phyloP scores from a whole-genome alignment of 306 rosid species.

The Sindora glabra region DNA sequence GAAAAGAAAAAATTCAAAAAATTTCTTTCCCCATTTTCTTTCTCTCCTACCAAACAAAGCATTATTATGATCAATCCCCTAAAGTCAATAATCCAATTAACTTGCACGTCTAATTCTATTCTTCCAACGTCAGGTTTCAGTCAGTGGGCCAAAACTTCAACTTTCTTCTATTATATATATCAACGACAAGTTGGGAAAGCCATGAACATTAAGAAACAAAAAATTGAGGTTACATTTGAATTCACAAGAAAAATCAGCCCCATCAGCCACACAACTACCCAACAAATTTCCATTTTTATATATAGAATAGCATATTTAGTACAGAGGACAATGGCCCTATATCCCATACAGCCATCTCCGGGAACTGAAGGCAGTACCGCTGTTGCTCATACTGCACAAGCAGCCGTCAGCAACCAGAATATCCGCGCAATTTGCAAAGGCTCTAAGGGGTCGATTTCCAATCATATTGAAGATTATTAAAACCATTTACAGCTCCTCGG shows the following conservation, averaged over 20 bases:
- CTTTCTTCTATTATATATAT: slow-evolving; percentile 9
- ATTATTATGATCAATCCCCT: too few relatives aligned
- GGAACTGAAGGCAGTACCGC: slow-evolving; percentile 43
- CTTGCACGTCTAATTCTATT: too few relatives aligned
- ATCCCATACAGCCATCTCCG: slow-evolving; percentile 21
- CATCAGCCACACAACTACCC: slow-evolving; percentile 67
- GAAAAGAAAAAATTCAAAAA: too few relatives aligned
- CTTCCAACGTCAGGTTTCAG: slow-evolving; percentile 3
- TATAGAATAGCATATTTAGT: slow-evolving; percentile 62
- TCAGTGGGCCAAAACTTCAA: slow-evolving; percentile 20
- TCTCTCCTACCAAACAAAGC: too few relatives aligned
- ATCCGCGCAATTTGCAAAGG: too few relatives aligned
- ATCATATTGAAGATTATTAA: slow-evolving; percentile 76
- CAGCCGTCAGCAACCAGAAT: too few relatives aligned
- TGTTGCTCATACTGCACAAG: slow-evolving; percentile 47
- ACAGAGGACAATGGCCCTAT: slow-evolving; percentile 60
- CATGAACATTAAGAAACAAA: slow-evolving; percentile 6
- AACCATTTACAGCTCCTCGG: slow-evolving; percentile 76
- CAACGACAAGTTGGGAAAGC: slow-evolving; percentile 20
- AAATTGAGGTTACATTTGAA: slow-evolving; percentile 50
- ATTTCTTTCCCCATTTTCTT: too few relatives aligned
- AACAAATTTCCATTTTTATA: slow-evolving; percentile 60
- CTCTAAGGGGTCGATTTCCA: slow-evolving; percentile 77
- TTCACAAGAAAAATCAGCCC: slow-evolving; percentile 53
- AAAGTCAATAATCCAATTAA: too few relatives aligned